Conservation (phyloP, 1,284 basidiomycete genomes). For the Peniophora sp. region DNA sequence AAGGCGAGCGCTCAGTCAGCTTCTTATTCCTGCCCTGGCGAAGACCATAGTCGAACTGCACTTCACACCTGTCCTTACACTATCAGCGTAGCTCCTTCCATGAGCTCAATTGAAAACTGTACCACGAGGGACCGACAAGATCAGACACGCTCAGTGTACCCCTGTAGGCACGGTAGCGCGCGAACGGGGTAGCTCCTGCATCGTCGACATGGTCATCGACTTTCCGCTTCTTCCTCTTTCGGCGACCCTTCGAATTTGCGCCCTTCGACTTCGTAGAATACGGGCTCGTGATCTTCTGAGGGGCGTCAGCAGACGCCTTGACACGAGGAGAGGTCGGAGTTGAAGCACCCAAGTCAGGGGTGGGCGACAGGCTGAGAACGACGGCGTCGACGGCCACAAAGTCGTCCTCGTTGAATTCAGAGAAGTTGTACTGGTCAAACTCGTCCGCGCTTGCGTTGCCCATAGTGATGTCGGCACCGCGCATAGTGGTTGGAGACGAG, state of each 20-base stretch:
- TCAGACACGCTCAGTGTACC: slow-evolving; percentile 32
- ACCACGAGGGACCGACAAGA: slow-evolving; percentile 48
- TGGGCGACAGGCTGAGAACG: background rate
- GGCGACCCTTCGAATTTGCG: background rate
- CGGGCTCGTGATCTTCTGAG: background rate
- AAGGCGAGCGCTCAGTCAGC: slow-evolving; percentile 44
- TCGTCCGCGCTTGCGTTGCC: slow-evolving; percentile 14
- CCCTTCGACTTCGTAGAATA: background rate
- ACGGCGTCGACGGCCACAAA: slow-evolving; percentile 41
- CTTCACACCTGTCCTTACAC: slow-evolving; percentile 52
- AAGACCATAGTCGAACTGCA: slow-evolving; percentile 72
- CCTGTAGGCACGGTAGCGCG: slow-evolving; percentile 15
- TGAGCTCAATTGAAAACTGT: slow-evolving; percentile 11
- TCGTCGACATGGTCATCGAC: background rate
- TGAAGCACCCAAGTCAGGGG: background rate
- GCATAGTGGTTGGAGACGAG: no score
- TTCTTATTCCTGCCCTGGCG: slow-evolving; percentile 49
- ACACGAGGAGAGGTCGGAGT: slow-evolving; percentile 1
- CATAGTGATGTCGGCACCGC: background rate
- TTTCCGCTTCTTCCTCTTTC: background rate
- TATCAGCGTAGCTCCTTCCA: no score
- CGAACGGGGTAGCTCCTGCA: slow-evolving; percentile 13
- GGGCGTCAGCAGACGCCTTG: background rate
- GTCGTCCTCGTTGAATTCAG: slow-evolving; percentile 52
- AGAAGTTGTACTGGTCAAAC: slow-evolving; percentile 39